These are phyloP conservation scores for Oryza nivara DNA, from an alignment of 176 grass and related monocot genomes.

Conservation along the genomic window DNA sequence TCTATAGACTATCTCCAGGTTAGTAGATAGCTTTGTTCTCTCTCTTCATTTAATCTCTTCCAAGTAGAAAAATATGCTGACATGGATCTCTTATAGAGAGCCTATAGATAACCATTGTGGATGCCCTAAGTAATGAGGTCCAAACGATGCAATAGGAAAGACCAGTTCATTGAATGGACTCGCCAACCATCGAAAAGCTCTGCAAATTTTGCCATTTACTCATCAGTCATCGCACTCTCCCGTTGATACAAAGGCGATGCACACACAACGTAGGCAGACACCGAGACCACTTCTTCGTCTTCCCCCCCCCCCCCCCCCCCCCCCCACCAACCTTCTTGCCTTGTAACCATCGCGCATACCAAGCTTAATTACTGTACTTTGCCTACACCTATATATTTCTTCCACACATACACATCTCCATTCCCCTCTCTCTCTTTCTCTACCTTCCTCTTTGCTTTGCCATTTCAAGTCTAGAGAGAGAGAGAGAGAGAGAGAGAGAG, in stretches of 20 bases:
- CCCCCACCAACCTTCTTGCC: neutral
- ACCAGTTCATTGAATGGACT: slow-evolving; percentile 13
- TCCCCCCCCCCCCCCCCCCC: neutral
- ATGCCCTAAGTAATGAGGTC: no score
- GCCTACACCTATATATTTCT: slow-evolving; percentile 21
- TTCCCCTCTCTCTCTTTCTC: neutral
- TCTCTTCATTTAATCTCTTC: no score
- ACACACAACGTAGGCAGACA: neutral
- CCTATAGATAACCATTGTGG: no score
- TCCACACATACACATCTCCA: neutral
- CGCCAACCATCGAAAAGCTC: neutral
- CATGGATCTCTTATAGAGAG: no score
- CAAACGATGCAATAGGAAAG: no score
- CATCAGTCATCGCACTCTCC: no score
- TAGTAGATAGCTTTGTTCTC: no score
- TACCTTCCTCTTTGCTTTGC: neutral
- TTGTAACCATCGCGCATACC: slow-evolving; percentile 43
- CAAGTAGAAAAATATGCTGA: no score
- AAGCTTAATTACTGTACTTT: neutral
- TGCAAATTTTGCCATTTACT: neutral
- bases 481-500: no score
- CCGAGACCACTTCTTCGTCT: neutral
- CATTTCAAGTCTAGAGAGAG: slow-evolving; percentile 7
- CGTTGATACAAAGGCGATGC: neutral
- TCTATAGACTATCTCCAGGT: no score